Evolutionary conservation across 345 rosid genomes (phyloP).

Genomic region (Aquilaria sinensis): DNA sequence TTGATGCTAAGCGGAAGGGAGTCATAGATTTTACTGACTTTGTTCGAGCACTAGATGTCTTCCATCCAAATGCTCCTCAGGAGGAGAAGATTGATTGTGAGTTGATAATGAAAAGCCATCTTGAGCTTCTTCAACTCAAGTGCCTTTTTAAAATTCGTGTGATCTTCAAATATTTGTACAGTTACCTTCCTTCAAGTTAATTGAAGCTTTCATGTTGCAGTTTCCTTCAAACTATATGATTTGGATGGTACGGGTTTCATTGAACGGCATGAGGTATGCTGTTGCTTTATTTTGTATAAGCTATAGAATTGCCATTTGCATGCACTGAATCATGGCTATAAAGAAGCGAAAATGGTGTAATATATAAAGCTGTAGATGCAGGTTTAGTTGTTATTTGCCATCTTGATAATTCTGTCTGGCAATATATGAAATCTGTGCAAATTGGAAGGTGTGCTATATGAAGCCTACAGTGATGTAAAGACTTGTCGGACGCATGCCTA

Average conservation of each 20-base stretch:
- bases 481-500: no score
- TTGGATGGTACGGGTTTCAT: slow-evolving; percentile 85
- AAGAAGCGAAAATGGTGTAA: no score
- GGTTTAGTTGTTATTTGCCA: no score
- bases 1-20: slow-evolving; percentile 88
- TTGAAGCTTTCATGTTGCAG: slow-evolving; percentile 36
- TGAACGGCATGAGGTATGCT: slow-evolving; percentile 87
- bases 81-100: slow-evolving; percentile 89
- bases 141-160: neutral
- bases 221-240: slow-evolving; percentile 93
- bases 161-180: neutral
- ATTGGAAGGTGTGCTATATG: no score
- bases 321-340: neutral
- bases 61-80: slow-evolving; percentile 79
- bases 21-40: slow-evolving; percentile 94
- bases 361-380: no score
- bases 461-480: no score
- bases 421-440: no score
- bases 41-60: slow-evolving; percentile 80
- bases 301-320: neutral
- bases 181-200: neutral
- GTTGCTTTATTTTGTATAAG: neutral
- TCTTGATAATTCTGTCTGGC: no score
- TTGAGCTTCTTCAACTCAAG: neutral
- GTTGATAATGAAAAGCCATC: slow-evolving; percentile 20